Conservation (phyloP, 139 green algal genomes). For the Chlorella sp. region DNA sequence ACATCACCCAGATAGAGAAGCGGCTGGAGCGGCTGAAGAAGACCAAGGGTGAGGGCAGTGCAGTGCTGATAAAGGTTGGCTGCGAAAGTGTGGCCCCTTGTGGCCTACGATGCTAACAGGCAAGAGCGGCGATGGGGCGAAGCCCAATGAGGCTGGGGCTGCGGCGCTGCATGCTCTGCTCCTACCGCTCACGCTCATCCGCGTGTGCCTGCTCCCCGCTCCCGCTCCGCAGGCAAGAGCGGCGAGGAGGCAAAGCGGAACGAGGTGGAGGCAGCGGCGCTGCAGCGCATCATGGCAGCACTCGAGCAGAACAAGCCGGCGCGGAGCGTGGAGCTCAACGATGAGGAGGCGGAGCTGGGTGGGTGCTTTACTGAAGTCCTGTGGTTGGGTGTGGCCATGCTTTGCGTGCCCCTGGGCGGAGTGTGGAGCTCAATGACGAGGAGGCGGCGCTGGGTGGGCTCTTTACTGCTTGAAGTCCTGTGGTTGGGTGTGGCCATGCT, state of each 20-base stretch:
- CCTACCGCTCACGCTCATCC: not conserved
- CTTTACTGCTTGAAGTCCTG: no score
- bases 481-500: no score
- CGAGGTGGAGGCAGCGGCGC: constrained; percentile 75
- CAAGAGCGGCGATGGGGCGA: constrained; percentile 78
- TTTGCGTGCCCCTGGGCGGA: no score
- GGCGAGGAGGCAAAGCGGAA: constrained; percentile 73
- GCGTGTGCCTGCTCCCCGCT: not conserved
- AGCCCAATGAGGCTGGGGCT: constrained; percentile 73
- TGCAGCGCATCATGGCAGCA: constrained; percentile 59
- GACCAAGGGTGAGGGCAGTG: constrained; percentile 44
- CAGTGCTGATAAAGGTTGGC: not conserved
- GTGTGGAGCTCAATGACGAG: constrained; percentile 76
- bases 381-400: not conserved
- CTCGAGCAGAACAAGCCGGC: constrained; percentile 80
- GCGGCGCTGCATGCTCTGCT: constrained; percentile 56
- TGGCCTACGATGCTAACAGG: not conserved
- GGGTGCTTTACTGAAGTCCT: not conserved
- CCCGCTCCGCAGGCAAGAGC: constrained; percentile 37
- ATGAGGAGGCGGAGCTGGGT: constrained; percentile 72
- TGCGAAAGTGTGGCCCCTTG: not conserved
- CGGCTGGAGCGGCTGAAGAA: constrained; percentile 89
- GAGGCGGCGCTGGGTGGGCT: constrained; percentile 56
- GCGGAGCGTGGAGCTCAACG: constrained; percentile 71
- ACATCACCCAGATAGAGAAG: constrained; percentile 64